A percentile compares a stretch with the other conserved stretches of the same genome.
Conservation (phyloP, 2,329 filamentous ascomycete species). For the Pseudogymnoascus sp. region DNA sequence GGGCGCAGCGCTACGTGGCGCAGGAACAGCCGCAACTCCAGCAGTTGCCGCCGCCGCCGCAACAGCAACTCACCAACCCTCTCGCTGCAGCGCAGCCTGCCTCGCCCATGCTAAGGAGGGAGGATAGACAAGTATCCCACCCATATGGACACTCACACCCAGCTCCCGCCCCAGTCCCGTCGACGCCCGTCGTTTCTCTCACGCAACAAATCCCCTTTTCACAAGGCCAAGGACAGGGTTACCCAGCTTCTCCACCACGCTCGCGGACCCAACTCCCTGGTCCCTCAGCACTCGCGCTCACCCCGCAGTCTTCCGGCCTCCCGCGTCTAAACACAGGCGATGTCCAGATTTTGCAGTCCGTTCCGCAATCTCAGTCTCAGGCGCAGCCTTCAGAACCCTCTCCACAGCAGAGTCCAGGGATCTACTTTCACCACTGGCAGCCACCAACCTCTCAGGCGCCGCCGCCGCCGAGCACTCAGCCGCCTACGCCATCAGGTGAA, state of each 20-base stretch:
- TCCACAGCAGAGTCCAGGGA: conserved; percentile 25
- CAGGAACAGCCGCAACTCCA: conserved; percentile 40
- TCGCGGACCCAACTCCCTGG: conserved; percentile 21
- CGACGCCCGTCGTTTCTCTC: conserved; percentile 21
- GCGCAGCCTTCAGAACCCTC: conserved; percentile 20
- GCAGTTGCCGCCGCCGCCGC: conserved; percentile 37
- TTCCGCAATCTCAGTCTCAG: conserved; percentile 1
- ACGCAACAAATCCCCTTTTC: conserved; percentile 9
- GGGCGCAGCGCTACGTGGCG: conserved; percentile 57
- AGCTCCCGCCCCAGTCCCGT: conserved; percentile 23
- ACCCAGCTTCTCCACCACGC: conserved; percentile 28
- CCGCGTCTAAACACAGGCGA: conserved; percentile 35
- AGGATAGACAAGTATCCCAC: conserved; percentile 33
- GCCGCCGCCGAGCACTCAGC: conserved; percentile 49
- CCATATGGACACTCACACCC: conserved; percentile 20
- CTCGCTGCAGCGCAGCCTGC: conserved; percentile 26
- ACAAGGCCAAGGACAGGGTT: conserved; percentile 21
- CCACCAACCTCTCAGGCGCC: conserved; percentile 61
- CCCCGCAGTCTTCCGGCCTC: conserved; percentile 26
- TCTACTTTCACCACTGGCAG: conserved; percentile 92
- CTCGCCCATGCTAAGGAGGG: conserved; percentile 47
- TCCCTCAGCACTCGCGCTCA: conserved; percentile 20
- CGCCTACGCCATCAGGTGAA: conserved; percentile 66
- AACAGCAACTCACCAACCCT: conserved; percentile 22
- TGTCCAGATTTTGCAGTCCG: conserved; percentile 29